Conservation (phyloP, 768 basidiomycete species). For the Cubamyces lactineus region DNA sequence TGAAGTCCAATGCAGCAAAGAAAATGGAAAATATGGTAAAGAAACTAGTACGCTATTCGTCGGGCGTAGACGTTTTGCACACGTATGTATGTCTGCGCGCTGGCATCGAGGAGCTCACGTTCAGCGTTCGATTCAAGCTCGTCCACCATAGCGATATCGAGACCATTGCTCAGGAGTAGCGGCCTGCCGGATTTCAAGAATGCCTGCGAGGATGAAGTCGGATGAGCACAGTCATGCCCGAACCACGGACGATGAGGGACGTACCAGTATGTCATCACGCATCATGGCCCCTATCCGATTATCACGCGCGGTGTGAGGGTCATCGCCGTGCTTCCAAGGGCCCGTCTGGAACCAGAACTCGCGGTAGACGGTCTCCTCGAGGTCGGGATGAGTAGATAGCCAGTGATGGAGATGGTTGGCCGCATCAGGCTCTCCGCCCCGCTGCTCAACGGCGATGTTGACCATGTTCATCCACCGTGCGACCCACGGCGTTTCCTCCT, state of each 20-base stretch:
- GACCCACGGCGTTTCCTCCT: slow-evolving; percentile 53
- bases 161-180: slow-evolving; percentile 64
- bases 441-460: slow-evolving; percentile 53
- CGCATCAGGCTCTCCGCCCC: slow-evolving; percentile 68
- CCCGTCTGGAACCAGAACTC: slow-evolving; percentile 69
- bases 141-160: slow-evolving; percentile 56
- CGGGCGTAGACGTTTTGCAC: slow-evolving; percentile 66
- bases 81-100: slow-evolving; percentile 52
- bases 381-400: slow-evolving; percentile 54
- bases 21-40: background rate
- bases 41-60: slow-evolving; percentile 38
- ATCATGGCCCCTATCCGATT: slow-evolving; percentile 47
- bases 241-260: slow-evolving; percentile 5
- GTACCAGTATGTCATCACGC: slow-evolving; percentile 63
- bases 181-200: slow-evolving; percentile 72
- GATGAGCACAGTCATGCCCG: background rate
- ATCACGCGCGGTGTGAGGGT: slow-evolving; percentile 42
- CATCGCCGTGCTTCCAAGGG: slow-evolving; percentile 44
- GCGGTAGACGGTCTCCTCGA: slow-evolving; percentile 59
- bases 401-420: slow-evolving; percentile 58
- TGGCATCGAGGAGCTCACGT: slow-evolving; percentile 54
- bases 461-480: slow-evolving; percentile 64
- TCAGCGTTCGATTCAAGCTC: slow-evolving; percentile 54
- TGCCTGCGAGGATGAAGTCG: slow-evolving; percentile 42
- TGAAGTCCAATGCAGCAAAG: background rate